Base-by-base conservation (phyloP, 257 asterid species). In the Rubia yunnanensis region DNA sequence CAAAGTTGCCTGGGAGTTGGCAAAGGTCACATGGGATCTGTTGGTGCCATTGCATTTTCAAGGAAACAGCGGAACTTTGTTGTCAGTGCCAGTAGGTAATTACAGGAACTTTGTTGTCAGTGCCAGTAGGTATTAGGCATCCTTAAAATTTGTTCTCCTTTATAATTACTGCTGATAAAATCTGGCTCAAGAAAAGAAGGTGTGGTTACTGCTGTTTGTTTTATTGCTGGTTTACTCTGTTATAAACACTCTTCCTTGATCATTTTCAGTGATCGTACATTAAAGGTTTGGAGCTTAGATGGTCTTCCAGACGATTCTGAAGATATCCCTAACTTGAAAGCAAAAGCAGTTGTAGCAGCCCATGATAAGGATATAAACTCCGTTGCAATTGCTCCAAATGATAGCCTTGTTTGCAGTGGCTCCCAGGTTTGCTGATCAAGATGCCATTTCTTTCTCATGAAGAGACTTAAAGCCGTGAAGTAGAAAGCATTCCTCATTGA, bases 311-410 rank as follows among this genome's bases (percentile, higher is more conserved):
- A 80, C 13, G 72, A 76, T 66, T 69, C 15, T 67, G 88, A 73
- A 67, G 90, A 79, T 67, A 78, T 74, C 62, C 65, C 70, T 73
- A 78, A 69, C 72, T 80, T 90, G 86, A 94, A 83, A 85, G 73
- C 90, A 76, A 94, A 88, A 85, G 95, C 96, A 15, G 87, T 78
- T 63, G 97, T 90, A 35, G 89, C 92, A 63, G 99, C 96, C 38
- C 99, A 94, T 71, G 99, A 90, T 78, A 94, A 90, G 84, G 99
- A 94, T 77, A 94, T 94, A 32, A 94, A 90, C 78, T 83, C 96
- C 0, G 48, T 94, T 69, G 99, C 99, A 30, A 68, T 90, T 73
- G 87, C 99, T 44, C 97, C 97, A 57, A 84, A 94, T 76, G 99
- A 88, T 66, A 84, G 88, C 82, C 95, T 94, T 77, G 94, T 90